Evolutionary conservation across 1,139 yeast genomes (phyloP).

Genomic region (Debaryomyces psychrophilus): DNA sequence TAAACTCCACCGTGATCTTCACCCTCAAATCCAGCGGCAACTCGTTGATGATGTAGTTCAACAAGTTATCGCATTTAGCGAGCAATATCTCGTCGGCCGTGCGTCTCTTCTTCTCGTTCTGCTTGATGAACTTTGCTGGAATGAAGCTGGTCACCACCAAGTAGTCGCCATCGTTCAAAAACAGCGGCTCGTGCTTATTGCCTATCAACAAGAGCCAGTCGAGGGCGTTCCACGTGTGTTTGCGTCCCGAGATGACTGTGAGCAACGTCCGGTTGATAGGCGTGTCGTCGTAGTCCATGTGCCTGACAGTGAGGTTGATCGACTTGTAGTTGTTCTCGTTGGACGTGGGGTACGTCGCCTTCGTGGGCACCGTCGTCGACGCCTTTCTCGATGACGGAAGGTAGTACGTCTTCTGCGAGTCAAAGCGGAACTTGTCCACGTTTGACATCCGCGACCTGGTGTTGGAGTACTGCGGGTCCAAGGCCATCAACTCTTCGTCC

Average conservation of each 20-base stretch:
- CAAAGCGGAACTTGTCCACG: slow-evolving; percentile 45
- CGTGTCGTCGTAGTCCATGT: slow-evolving; percentile 31
- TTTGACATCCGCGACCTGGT: slow-evolving; percentile 36
- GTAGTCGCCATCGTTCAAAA: slow-evolving; percentile 44
- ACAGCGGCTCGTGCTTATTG: slow-evolving; percentile 17
- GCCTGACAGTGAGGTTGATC: slow-evolving; percentile 43
- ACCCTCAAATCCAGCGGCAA: slow-evolving; percentile 36
- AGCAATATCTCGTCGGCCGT: slow-evolving; percentile 36
- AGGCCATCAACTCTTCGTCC: slow-evolving; percentile 60
- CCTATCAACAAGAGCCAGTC: slow-evolving; percentile 39
- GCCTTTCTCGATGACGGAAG: slow-evolving; percentile 26
- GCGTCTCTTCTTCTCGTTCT: slow-evolving; percentile 19
- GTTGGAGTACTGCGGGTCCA: slow-evolving; percentile 57
- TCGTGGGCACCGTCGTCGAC: slow-evolving; percentile 15
- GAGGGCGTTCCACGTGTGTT: slow-evolving; percentile 49
- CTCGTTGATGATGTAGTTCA: slow-evolving; percentile 41
- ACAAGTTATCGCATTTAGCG: slow-evolving; percentile 42
- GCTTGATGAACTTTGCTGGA: slow-evolving; percentile 29
- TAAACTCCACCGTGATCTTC: slow-evolving; percentile 59
- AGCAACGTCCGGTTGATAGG: slow-evolving; percentile 35
- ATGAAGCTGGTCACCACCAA: slow-evolving; percentile 45
- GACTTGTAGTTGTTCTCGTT: slow-evolving; percentile 47
- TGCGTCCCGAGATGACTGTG: slow-evolving; percentile 43
- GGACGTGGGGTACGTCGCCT: slow-evolving; percentile 32
- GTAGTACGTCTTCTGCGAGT: slow-evolving; percentile 42